These are phyloP conservation scores for Jacaranda copaia DNA, from an alignment of 257 asterid genomes.

Conservation along the genomic window DNA sequence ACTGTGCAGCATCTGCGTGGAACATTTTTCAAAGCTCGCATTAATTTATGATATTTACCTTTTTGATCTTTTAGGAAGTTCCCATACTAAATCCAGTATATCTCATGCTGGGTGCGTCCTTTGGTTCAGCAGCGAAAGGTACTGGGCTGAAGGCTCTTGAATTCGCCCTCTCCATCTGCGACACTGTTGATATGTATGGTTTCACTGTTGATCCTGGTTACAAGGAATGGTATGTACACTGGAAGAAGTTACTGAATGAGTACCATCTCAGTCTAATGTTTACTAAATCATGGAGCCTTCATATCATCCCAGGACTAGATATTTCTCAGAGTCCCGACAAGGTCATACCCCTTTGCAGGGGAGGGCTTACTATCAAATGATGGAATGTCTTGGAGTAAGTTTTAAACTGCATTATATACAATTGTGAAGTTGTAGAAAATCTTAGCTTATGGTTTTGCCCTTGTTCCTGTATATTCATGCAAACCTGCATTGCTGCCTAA, in stretches of 20 bases:
- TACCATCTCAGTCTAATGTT: background rate
- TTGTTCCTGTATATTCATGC: background rate
- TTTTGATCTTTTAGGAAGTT: constrained; percentile 44
- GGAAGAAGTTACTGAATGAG: constrained; percentile 5
- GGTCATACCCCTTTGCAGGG: constrained; percentile 97
- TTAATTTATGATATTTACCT: constrained; percentile 4
- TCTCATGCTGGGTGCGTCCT: constrained; percentile 61
- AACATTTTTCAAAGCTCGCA: background rate
- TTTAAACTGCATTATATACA: background rate
- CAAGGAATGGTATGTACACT: constrained; percentile 67
- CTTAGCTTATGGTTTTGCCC: background rate
- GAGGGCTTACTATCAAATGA: constrained; percentile 97
- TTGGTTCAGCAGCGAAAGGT: constrained; percentile 87
- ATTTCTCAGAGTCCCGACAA: constrained; percentile 90
- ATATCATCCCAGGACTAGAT: constrained; percentile 81
- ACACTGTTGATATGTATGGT: constrained; percentile 96
- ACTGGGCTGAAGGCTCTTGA: constrained; percentile 99
- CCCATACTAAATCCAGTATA: constrained; percentile 54
- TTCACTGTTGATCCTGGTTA: constrained; percentile 99
- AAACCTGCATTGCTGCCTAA: background rate
- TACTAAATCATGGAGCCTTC: constrained; percentile 26
- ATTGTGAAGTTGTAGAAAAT: constrained; percentile 2
- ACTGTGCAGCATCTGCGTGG: background rate
- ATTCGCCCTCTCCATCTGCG: constrained; percentile 95
- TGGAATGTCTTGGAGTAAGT: constrained; percentile 98